phyloP scores from a whole-genome alignment of 306 rosid genomes.

The barrel medic (Medicago truncatula) region DNA sequence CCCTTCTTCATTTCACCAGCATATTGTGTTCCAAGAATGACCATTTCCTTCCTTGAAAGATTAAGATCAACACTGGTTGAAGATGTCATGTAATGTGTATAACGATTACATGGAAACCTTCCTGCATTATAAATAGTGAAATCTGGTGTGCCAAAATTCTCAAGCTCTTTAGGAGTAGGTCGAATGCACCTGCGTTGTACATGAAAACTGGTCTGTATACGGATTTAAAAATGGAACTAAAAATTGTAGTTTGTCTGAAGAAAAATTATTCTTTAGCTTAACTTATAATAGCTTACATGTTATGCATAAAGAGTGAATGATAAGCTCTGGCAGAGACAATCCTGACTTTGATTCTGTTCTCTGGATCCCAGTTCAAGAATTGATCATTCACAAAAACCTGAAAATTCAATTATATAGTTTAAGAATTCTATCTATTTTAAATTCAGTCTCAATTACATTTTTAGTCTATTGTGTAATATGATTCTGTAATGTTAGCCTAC shows the following conservation, averaged over 20 bases:
- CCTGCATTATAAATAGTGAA: conserved; percentile 95
- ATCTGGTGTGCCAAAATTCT: conserved; percentile 85
- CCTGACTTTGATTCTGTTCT: conserved; percentile 84
- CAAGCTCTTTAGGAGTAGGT: conserved; percentile 77
- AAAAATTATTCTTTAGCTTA: too few relatives aligned
- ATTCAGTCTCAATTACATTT: background rate
- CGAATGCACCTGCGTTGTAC: conserved; percentile 78
- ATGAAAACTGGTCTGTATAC: background rate
- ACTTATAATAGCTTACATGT: conserved; percentile 69
- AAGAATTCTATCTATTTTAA: background rate
- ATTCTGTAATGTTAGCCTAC: too few relatives aligned
- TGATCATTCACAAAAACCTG: conserved; percentile 95
- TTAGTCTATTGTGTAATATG: background rate
- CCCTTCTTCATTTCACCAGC: conserved; percentile 99
- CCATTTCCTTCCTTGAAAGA: conserved; percentile 91
- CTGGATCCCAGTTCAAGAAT: conserved; percentile 90
- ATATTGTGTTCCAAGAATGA: conserved; percentile 91
- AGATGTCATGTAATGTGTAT: conserved; percentile 93
- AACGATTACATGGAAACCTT: conserved; percentile 89
- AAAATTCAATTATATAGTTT: background rate
- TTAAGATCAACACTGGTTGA: conserved; percentile 85
- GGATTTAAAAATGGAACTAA: too few relatives aligned
- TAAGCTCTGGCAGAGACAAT: conserved; percentile 95
- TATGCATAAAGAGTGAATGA: conserved; percentile 93
- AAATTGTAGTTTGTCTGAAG: too few relatives aligned